Evolutionary conservation across 345 rosid species (phyloP).

Genomic region (Euphorbia lathyris): DNA sequence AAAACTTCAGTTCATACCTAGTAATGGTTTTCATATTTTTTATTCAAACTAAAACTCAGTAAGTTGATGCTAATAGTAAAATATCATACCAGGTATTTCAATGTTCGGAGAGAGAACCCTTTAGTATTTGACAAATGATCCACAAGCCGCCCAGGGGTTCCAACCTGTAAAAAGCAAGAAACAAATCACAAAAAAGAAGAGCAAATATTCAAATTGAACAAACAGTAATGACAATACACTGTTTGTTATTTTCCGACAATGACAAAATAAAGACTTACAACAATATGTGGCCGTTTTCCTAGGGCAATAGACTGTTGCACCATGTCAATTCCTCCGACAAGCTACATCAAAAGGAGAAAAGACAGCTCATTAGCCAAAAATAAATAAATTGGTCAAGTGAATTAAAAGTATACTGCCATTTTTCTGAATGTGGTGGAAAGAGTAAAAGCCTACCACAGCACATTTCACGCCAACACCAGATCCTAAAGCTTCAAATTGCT

Average conservation of each 20-base stretch:
- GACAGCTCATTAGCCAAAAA: not conserved
- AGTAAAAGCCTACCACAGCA: slow-evolving; percentile 67
- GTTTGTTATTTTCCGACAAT: not conserved
- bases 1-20: not conserved
- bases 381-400: not conserved
- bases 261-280: slow-evolving; percentile 43
- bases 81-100: slow-evolving; percentile 73
- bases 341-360: slow-evolving; percentile 38
- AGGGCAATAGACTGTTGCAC: slow-evolving; percentile 74
- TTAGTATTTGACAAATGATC: slow-evolving; percentile 87
- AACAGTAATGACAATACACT: not conserved
- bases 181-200: slow-evolving; percentile 3
- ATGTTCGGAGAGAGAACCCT: slow-evolving; percentile 73
- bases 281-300: slow-evolving; percentile 79
- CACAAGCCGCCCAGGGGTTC: slow-evolving; percentile 88
- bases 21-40: not conserved
- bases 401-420: not conserved
- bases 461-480: slow-evolving; percentile 68
- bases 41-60: not conserved
- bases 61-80: not conserved
- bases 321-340: slow-evolving; percentile 94
- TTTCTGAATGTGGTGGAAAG: not conserved
- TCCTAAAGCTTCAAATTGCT: slow-evolving; percentile 92
- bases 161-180: slow-evolving; percentile 55
- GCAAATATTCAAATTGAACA: not conserved